Evolutionary conservation across 2,329 filamentous ascomycete genomes (phyloP).

Genomic region (Neodidymelliopsis sp.): DNA sequence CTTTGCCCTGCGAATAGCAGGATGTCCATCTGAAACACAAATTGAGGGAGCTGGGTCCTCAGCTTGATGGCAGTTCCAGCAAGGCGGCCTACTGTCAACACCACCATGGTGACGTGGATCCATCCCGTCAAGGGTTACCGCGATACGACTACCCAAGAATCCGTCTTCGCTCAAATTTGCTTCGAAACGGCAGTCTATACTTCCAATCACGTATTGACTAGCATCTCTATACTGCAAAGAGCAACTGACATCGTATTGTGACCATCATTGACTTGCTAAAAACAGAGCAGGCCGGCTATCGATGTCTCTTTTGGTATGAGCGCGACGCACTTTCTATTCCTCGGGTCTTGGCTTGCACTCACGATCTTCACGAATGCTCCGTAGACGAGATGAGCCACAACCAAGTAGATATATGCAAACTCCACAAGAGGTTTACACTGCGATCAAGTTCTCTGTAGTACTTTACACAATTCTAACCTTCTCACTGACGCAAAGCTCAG

Average conservation of each 20-base stretch:
- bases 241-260: conserved; percentile 8
- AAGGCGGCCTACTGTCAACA: conserved; percentile 12
- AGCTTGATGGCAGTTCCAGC: conserved; percentile 25
- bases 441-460: background rate
- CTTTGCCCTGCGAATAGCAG: conserved; percentile 7
- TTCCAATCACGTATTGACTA: conserved; percentile 26
- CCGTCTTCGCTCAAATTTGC: background rate
- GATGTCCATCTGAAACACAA: conserved; percentile 28
- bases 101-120: conserved; percentile 14
- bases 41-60: conserved; percentile 16
- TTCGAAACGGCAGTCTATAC: conserved; percentile 9
- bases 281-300: conserved; percentile 10
- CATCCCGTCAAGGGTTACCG: conserved; percentile 20
- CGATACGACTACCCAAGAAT: conserved; percentile 21
- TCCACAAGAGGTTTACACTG: background rate
- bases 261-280: conserved; percentile 9
- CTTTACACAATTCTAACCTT: background rate
- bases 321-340: conserved; percentile 13
- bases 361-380: conserved; percentile 33
- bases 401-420: background rate
- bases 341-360: conserved; percentile 5
- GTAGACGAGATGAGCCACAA: conserved; percentile 19
- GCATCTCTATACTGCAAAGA: conserved; percentile 25
- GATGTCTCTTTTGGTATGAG: conserved; percentile 1
- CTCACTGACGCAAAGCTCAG: background rate